These are phyloP conservation scores for Leishmania major DNA, from an alignment of 208 protist species.

Conservation along the genomic window DNA sequence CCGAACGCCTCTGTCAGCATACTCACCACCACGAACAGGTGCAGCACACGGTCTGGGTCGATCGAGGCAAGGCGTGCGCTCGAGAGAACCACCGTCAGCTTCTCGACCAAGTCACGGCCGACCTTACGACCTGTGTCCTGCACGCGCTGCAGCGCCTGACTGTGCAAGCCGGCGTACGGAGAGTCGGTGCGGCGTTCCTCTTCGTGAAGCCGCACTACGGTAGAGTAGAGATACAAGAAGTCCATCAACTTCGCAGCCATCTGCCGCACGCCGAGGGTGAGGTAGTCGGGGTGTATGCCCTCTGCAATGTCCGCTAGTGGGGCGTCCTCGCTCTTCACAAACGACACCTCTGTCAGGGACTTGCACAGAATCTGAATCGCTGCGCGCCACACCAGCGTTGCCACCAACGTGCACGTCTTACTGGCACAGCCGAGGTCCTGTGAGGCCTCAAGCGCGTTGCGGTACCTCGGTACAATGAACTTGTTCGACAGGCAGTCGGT, in stretches of 20 bases:
- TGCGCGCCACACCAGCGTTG: constrained; percentile 62
- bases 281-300: constrained; percentile 76
- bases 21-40: constrained; percentile 78
- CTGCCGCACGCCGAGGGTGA: constrained; percentile 73
- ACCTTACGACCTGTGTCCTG: constrained; percentile 57
- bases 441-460: constrained; percentile 64
- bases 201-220: constrained; percentile 57
- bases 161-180: constrained; percentile 48
- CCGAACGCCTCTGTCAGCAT: constrained; percentile 68
- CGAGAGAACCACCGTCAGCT: constrained; percentile 59
- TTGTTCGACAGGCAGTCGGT: constrained; percentile 65
- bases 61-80: constrained; percentile 41
- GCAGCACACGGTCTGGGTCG: constrained; percentile 73
- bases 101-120: constrained; percentile 74
- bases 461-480: constrained; percentile 77
- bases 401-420: constrained; percentile 49
- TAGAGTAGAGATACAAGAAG: constrained; percentile 75
- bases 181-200: constrained; percentile 42
- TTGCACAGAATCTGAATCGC: constrained; percentile 74
- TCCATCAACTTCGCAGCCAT: constrained; percentile 78
- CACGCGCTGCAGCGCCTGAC: constrained; percentile 42
- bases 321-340: constrained; percentile 64
- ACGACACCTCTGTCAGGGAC: constrained; percentile 75
- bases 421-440: constrained; percentile 32
- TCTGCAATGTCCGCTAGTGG: constrained; percentile 69